Conservation (phyloP, 305 asterid genomes). For the Rubia peregrina region DNA sequence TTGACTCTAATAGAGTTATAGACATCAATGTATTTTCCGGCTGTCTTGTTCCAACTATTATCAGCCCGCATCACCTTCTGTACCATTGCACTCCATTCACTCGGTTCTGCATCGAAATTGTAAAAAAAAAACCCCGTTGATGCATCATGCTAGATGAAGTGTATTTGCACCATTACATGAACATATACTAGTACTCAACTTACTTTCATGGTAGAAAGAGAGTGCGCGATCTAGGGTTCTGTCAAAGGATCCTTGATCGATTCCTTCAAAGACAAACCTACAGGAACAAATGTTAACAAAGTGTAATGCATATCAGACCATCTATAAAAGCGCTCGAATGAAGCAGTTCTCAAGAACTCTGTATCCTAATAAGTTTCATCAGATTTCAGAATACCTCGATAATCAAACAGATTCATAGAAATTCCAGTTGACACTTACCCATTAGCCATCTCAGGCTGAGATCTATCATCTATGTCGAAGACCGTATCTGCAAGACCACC, state of each 20-base stretch:
- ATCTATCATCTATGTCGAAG: conserved; percentile 68
- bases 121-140: not conserved
- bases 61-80: conserved; percentile 58
- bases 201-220: conserved; percentile 54
- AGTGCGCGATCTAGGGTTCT: conserved; percentile 63
- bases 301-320: no score
- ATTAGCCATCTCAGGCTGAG: conserved; percentile 47
- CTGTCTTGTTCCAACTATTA: conserved; percentile 79
- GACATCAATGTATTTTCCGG: conserved; percentile 60
- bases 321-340: not conserved
- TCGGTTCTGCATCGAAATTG: conserved; percentile 45
- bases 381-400: not conserved
- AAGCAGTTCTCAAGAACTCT: not conserved
- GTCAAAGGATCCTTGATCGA: conserved; percentile 61
- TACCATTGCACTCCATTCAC: conserved; percentile 44
- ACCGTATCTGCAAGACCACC: conserved; percentile 93
- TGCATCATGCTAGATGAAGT: not conserved
- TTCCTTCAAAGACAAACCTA: conserved; percentile 86
- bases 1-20: conserved; percentile 46
- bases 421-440: conserved; percentile 44
- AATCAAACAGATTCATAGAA: not conserved
- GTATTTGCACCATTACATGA: not conserved
- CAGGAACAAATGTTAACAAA: not conserved
- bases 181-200: not conserved
- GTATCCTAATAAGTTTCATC: not conserved